phyloP scores from a whole-genome alignment of 1,139 yeast genomes.

The Nakaseomyces bracarensis region DNA sequence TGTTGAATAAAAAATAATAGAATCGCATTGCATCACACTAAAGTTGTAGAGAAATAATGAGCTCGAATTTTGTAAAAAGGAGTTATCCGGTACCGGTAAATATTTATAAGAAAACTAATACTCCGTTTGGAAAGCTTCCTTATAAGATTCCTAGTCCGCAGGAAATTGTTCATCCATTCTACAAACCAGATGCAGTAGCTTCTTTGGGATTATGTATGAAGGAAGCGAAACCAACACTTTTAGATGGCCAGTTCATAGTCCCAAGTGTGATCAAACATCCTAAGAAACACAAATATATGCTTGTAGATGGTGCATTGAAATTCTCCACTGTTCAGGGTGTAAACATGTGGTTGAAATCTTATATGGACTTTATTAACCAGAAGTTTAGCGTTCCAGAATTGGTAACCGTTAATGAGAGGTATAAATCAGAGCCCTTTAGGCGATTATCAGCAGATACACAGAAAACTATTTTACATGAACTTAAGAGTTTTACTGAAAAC shows the following conservation, averaged over 20 bases:
- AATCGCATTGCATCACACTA: background rate
- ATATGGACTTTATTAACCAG: background rate
- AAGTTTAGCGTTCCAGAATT: background rate
- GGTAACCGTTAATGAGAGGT: background rate
- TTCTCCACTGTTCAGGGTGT: conserved; percentile 16
- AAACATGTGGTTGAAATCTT: conserved; percentile 13
- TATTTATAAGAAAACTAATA: conserved; percentile 4
- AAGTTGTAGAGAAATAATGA: too few species aligned
- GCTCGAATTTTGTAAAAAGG: background rate
- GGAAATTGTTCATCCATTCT: conserved; percentile 24
- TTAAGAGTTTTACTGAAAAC: background rate
- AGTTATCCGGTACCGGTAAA: background rate
- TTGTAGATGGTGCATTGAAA: conserved; percentile 14
- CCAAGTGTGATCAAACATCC: conserved; percentile 16
- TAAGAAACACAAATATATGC: conserved; percentile 7
- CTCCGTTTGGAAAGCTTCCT: conserved; percentile 3
- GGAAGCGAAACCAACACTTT: conserved; percentile 15
- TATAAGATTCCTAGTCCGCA: conserved; percentile 13
- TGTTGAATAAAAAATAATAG: too few species aligned
- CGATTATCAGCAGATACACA: background rate
- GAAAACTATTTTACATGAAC: background rate
- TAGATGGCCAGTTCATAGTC: conserved; percentile 16
- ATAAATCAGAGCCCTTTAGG: background rate
- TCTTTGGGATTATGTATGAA: conserved; percentile 18
- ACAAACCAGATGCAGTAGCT: conserved; percentile 18